These are phyloP conservation scores for Ophiostoma australiae DNA, from an alignment of 2,329 filamentous ascomycete genomes.

Conservation along the genomic window DNA sequence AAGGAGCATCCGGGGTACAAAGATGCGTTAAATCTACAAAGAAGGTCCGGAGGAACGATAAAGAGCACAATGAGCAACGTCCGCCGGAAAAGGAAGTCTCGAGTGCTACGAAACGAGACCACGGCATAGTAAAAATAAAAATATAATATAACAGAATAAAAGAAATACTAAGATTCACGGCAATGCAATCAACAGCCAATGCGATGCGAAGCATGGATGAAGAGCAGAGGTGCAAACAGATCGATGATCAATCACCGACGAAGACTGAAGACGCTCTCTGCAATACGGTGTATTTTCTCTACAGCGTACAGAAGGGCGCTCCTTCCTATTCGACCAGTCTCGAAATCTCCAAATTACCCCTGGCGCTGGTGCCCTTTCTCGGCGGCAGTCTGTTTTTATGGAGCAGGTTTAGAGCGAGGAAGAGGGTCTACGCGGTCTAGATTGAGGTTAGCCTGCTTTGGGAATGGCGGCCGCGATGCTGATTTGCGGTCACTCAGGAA, in stretches of 20 bases:
- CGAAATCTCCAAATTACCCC: neutral
- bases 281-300: neutral
- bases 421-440: slow-evolving; percentile 21
- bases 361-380: slow-evolving; percentile 8
- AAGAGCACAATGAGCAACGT: neutral
- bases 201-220: neutral
- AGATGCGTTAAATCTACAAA: neutral
- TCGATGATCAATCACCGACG: neutral
- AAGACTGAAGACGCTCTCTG: neutral
- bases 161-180: no score
- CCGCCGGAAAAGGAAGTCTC: neutral
- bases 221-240: neutral
- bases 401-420: neutral
- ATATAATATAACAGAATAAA: no score
- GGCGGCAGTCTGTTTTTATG: slow-evolving; percentile 9
- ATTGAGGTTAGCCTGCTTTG: slow-evolving; percentile 21
- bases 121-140: neutral
- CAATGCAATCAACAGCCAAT: neutral
- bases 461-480: slow-evolving; percentile 22
- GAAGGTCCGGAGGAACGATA: neutral
- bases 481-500: slow-evolving; percentile 3
- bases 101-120: neutral
- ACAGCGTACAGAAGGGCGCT: neutral
- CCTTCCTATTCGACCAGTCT: slow-evolving; percentile 3
- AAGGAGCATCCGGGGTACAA: neutral